Base-by-base conservation (phyloP, 768 basidiomycete species). In the Hericium alpestre region DNA sequence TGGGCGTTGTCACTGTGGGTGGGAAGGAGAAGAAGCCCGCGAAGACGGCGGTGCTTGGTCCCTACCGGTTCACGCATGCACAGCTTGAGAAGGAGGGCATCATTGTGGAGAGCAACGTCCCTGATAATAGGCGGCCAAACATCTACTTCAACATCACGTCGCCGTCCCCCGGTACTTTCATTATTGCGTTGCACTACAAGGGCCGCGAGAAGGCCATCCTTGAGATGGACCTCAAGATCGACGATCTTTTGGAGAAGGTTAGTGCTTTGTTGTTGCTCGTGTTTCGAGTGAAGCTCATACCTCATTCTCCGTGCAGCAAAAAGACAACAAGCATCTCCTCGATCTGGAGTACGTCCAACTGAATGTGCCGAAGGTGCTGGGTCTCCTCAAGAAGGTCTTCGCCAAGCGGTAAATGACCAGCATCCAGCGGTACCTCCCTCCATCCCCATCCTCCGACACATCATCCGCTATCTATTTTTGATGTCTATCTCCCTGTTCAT, bases 91-190 rank as follows among this genome's bases (percentile, higher is more conserved):
- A 97, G 73, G 96, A 98, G 73, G 94, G 94, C 12, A 94, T 99
- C 66, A 98, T 99, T 66, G 91, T 98, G 51, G 94, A 98, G 71
- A 97, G 94, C 68, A 98, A 98, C 70, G 96, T 99, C 27, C 96
- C 96, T 11, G 96, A 99, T 69, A 97, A 95, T 68, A 79, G 95
- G 94, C 93, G 95, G 54, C 90, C 93, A 39, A 95, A 96, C 70
- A 97, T 98, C 63, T 98, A 94, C 75, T 98, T 98, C 82, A 97
- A 94, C 67, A 93, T 99, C 69, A 94, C 90, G 25, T 97, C 94
- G 38, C 96, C 96, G 1, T 90, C 92, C 8, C 95, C 96, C 0
- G 96, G 96, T 50, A 96, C 96, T 9, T 99, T 97, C 72, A 94
- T 99, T 70, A 99, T 99, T 62, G 96, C 95, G 3, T 76, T 99